These are phyloP conservation scores for Botrytis pseudocinerea DNA, from an alignment of 2,329 filamentous ascomycete species.

Conservation along the genomic window DNA sequence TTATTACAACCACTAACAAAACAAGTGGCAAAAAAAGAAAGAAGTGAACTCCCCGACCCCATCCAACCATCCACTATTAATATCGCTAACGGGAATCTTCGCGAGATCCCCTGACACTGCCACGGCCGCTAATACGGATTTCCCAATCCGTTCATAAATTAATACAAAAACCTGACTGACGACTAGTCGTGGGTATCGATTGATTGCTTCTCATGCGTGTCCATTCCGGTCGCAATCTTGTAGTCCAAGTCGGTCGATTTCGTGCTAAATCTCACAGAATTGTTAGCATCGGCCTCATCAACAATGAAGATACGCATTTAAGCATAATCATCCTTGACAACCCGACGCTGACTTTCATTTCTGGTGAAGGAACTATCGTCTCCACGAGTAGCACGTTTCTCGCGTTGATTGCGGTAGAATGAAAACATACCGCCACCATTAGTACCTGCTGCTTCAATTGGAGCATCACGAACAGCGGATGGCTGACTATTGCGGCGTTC, in stretches of 20 bases:
- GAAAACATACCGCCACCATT: background rate
- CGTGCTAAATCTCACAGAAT: background rate
- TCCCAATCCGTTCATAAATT: background rate
- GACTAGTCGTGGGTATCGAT: background rate
- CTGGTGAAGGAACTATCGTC: conserved; percentile 11
- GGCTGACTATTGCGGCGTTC: background rate
- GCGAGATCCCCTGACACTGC: background rate
- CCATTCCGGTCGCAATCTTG: background rate
- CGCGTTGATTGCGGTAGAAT: conserved; percentile 22
- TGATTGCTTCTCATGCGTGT: background rate
- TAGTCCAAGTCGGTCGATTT: background rate
- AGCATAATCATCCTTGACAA: conserved; percentile 23
- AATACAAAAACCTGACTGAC: background rate
- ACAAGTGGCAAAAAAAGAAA: background rate
- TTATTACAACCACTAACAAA: background rate
- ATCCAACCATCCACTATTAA: background rate
- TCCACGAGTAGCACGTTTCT: background rate
- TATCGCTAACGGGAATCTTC: background rate
- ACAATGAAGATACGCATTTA: conserved; percentile 1
- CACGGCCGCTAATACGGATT: background rate
- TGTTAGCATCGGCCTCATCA: background rate
- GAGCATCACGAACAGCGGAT: background rate
- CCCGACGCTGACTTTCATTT: conserved; percentile 12
- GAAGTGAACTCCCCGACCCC: background rate
- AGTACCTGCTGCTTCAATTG: background rate